A percentile compares a stretch with the other conserved stretches of the same genome.
These are phyloP conservation scores for Fremontodendron californicum DNA, from an alignment of 345 rosid genomes.

Conservation along the genomic window DNA sequence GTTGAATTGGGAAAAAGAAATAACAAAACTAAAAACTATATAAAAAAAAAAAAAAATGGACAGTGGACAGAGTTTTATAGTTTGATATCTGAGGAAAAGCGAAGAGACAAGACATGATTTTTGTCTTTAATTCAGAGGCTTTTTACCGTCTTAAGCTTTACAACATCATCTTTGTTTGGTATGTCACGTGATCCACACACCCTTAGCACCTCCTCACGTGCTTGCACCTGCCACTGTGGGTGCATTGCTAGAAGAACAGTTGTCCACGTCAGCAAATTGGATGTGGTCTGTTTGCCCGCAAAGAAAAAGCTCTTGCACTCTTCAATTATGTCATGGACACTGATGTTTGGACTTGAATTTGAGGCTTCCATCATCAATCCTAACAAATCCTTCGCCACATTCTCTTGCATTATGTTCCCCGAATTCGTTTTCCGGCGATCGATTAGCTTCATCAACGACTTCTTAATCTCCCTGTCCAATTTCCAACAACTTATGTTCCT, in stretches of 20 bases:
- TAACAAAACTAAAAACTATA: too few relatives aligned
- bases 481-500: constrained; percentile 71
- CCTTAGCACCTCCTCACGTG: constrained; percentile 74
- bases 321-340: constrained; percentile 59
- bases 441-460: constrained; percentile 54
- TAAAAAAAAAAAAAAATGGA: too few relatives aligned
- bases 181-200: constrained; percentile 77
- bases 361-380: constrained; percentile 63
- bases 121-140: background rate
- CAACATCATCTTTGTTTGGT: constrained; percentile 62
- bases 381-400: constrained; percentile 40
- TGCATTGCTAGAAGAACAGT: constrained; percentile 68
- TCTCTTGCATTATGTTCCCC: background rate
- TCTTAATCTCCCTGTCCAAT: constrained; percentile 59
- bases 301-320: constrained; percentile 93
- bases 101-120: constrained; percentile 3
- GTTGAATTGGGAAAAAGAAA: background rate
- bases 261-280: constrained; percentile 84
- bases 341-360: constrained; percentile 28
- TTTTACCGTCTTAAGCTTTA: constrained; percentile 69
- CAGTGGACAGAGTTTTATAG: background rate
- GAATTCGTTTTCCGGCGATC: constrained; percentile 32
- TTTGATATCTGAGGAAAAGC: background rate
- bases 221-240: constrained; percentile 82
- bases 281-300: constrained; percentile 88